Conservation (phyloP, 192 early-diverging fungal species). For the Coemansia umbellata region DNA sequence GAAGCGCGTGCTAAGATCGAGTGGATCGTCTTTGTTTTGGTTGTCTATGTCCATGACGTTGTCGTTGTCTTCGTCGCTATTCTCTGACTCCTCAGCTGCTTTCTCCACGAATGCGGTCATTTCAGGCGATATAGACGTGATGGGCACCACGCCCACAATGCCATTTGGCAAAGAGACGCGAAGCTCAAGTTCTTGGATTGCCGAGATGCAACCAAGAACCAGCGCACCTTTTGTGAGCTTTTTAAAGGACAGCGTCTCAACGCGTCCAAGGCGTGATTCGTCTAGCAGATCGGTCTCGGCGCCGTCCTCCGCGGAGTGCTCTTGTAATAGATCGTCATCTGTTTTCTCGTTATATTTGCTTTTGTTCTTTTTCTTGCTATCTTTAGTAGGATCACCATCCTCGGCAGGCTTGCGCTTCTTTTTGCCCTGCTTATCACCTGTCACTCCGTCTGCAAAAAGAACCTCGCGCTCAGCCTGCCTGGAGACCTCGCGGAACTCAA, state of each 20-base stretch:
- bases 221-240: slow-evolving; percentile 68
- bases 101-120: slow-evolving; percentile 69
- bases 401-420: slow-evolving; percentile 56
- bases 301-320: background rate
- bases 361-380: slow-evolving; percentile 52
- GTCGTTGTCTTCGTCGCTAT: slow-evolving; percentile 48
- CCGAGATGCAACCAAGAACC: slow-evolving; percentile 72
- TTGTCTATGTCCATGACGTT: slow-evolving; percentile 38
- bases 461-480: slow-evolving; percentile 72
- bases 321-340: background rate
- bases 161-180: slow-evolving; percentile 82
- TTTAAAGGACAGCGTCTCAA: slow-evolving; percentile 50
- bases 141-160: slow-evolving; percentile 75
- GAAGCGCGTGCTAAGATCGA: slow-evolving; percentile 66
- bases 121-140: slow-evolving; percentile 79
- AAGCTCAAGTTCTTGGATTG: slow-evolving; percentile 78
- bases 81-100: slow-evolving; percentile 57
- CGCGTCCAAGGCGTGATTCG: slow-evolving; percentile 16
- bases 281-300: slow-evolving; percentile 11
- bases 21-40: slow-evolving; percentile 54
- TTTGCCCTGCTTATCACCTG: slow-evolving; percentile 44
- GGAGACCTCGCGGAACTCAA: slow-evolving; percentile 76
- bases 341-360: background rate
- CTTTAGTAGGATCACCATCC: slow-evolving; percentile 33
- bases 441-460: slow-evolving; percentile 49